Base-by-base conservation (phyloP, 2,329 filamentous ascomycete species). In the Byssothecium circinans region DNA sequence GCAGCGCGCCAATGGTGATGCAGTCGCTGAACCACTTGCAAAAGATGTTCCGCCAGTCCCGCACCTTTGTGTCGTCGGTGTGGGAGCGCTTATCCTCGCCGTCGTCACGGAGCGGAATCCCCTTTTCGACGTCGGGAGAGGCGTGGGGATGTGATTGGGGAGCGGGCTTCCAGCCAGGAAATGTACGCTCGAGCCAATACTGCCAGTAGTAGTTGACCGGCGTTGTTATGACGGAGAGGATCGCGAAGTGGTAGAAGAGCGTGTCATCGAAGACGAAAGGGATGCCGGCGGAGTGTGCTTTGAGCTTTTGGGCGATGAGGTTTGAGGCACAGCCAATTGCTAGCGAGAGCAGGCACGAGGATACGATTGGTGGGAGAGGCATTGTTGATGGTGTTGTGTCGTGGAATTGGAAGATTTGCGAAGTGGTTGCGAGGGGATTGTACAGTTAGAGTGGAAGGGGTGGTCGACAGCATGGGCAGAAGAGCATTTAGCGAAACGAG, bases 191-290 rank as follows among this genome's bases (percentile, higher is more conserved):
- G 30, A 96, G 79, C 68, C 81, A 88, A 32, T 84, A 80, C 77
- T 95, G 91, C 91, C 90, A 96, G 60, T 88, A 70, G 65, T 89
- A 89, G 72, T 96, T 96, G 34, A 88, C 86, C 1, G 91, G 90
- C 20, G 86, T 86, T 64, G 80, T 86, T 47, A 95, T 65, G 29
- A 87, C 64, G 46, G 85, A 81, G 74, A 87, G 94, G 48, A 89
- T 56, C 36, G 65, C 60, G 49, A 72, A 69, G 47, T 69, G 69
- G 45, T 64, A 56, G 58, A 72, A 72, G 45, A 71, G 65, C 43
- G 64, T 57, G 39, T 57, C 54, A 50, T 71, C 64, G 54, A 72
- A 70, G 48, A 66, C 63, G 52, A 72, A 70, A n/a, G 67, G 65
- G 27, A 53, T 61, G 18, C 53, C 60, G 38, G 66, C 57, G 19